Evolutionary conservation across 1,284 basidiomycete genomes (phyloP).

Genomic region (Mycena citricolor): DNA sequence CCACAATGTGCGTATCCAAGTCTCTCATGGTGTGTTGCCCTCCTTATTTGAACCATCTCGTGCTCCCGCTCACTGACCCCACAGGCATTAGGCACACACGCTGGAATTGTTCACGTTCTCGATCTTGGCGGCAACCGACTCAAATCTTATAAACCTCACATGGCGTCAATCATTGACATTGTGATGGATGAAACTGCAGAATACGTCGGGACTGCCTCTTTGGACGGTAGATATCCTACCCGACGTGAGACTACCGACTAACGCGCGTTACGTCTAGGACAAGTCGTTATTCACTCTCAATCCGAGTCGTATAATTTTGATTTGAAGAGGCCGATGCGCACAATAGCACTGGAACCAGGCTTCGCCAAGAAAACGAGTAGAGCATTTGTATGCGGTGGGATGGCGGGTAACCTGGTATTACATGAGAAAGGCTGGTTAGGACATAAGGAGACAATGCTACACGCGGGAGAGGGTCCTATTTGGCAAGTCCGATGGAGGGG

Average conservation of each 20-base stretch:
- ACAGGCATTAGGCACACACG: slow-evolving; percentile 88
- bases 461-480: slow-evolving; percentile 91
- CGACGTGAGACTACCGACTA: slow-evolving; percentile 1
- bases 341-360: slow-evolving; percentile 87
- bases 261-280: slow-evolving; percentile 49
- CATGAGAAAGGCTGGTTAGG: slow-evolving; percentile 98
- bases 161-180: slow-evolving; percentile 88
- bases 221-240: slow-evolving; percentile 81
- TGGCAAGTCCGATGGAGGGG: slow-evolving; percentile 90
- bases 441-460: slow-evolving; percentile 86
- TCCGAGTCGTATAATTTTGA: slow-evolving; percentile 89
- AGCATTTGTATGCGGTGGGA: slow-evolving; percentile 91
- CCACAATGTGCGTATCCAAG: slow-evolving; percentile 76
- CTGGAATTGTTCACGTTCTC: slow-evolving; percentile 87
- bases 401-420: slow-evolving; percentile 84
- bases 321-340: slow-evolving; percentile 90
- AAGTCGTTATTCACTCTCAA: slow-evolving; percentile 87
- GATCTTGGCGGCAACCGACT: slow-evolving; percentile 79
- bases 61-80: slow-evolving; percentile 10
- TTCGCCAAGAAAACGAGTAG: slow-evolving; percentile 82
- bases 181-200: slow-evolving; percentile 84
- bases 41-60: background rate
- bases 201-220: slow-evolving; percentile 90
- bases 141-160: slow-evolving; percentile 90
- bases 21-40: slow-evolving; percentile 75